Evolutionary conservation across 2,329 filamentous ascomycete species (phyloP).

Genomic region (Xylaria sp.): DNA sequence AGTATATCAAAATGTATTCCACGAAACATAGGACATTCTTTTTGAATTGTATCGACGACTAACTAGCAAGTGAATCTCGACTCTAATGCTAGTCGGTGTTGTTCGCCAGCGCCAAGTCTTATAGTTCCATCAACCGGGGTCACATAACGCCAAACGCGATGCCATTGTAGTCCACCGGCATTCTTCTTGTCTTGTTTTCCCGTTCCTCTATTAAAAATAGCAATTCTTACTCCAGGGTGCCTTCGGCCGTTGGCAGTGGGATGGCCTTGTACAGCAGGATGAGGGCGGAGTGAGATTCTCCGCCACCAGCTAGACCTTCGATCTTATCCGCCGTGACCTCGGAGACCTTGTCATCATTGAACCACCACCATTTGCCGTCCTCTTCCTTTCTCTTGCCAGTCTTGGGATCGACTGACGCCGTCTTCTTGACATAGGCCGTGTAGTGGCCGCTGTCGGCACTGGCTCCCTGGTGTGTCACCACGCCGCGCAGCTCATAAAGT

Average conservation of each 20-base stretch:
- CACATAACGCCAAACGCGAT: conserved; percentile 42
- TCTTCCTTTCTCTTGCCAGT: conserved; percentile 82
- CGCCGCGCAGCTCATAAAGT: conserved; percentile 91
- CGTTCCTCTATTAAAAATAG: not conserved
- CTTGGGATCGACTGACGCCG: conserved; percentile 74
- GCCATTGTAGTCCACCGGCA: conserved; percentile 16
- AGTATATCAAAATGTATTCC: conserved; percentile 7
- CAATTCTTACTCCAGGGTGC: conserved; percentile 46
- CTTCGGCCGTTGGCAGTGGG: conserved; percentile 70
- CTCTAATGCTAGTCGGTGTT: conserved; percentile 36
- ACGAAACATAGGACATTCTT: not conserved
- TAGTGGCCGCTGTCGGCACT: conserved; percentile 98
- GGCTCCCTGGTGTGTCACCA: conserved; percentile 96
- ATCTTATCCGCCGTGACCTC: conserved; percentile 95
- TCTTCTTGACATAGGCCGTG: conserved; percentile 97
- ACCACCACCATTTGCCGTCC: conserved; percentile 99
- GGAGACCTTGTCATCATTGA: conserved; percentile 97
- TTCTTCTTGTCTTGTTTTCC: conserved; percentile 3
- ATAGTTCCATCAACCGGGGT: conserved; percentile 11
- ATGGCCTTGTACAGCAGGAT: conserved; percentile 83
- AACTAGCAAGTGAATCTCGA: conserved; percentile 23
- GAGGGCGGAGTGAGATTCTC: conserved; percentile 84
- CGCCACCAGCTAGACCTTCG: conserved; percentile 86
- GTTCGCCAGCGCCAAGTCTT: conserved; percentile 29
- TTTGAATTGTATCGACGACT: not conserved